A percentile compares a stretch with the other conserved stretches of the same genome.
Evolutionary conservation across 768 basidiomycete species (phyloP).

Genomic region (Antrodiella citrinella): DNA sequence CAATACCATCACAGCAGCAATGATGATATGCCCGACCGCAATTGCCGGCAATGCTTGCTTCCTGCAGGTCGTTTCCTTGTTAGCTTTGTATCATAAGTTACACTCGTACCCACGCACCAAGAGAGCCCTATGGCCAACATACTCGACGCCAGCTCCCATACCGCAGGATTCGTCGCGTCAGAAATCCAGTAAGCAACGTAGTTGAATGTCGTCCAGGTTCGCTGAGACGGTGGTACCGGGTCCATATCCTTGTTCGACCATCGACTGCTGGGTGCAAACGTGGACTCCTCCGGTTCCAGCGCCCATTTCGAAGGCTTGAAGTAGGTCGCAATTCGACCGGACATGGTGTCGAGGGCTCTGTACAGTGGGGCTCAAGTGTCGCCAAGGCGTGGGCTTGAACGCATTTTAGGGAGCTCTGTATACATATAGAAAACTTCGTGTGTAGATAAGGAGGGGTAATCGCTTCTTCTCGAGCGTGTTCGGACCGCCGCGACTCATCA

Average conservation of each 20-base stretch:
- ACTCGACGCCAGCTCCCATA: constrained; percentile 58
- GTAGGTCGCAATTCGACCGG: constrained; percentile 13
- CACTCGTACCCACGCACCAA: too few species aligned
- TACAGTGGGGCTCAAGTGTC: too few species aligned
- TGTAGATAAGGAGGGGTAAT: too few species aligned
- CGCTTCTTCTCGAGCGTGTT: too few species aligned
- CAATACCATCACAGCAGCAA: constrained; percentile 63
- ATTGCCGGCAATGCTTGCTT: constrained; percentile 62
- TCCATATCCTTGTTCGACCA: constrained; percentile 78
- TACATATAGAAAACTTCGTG: too few species aligned
- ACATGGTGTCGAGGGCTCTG: not conserved
- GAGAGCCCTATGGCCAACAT: constrained; percentile 72
- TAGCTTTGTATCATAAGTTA: too few species aligned
- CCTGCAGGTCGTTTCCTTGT: constrained; percentile 37
- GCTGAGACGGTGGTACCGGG: constrained; percentile 48
- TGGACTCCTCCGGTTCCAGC: constrained; percentile 42
- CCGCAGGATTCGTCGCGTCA: constrained; percentile 21
- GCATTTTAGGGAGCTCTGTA: too few species aligned
- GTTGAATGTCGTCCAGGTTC: constrained; percentile 66
- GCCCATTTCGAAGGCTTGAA: constrained; percentile 36
- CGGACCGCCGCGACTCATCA: too few species aligned
- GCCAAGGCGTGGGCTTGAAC: too few species aligned
- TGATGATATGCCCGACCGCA: constrained; percentile 63
- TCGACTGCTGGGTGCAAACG: constrained; percentile 47
- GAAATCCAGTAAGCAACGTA: constrained; percentile 55